Evolutionary conservation across 2,329 filamentous ascomycete genomes (phyloP).

Genomic region (Sclerotinia glacialis): DNA sequence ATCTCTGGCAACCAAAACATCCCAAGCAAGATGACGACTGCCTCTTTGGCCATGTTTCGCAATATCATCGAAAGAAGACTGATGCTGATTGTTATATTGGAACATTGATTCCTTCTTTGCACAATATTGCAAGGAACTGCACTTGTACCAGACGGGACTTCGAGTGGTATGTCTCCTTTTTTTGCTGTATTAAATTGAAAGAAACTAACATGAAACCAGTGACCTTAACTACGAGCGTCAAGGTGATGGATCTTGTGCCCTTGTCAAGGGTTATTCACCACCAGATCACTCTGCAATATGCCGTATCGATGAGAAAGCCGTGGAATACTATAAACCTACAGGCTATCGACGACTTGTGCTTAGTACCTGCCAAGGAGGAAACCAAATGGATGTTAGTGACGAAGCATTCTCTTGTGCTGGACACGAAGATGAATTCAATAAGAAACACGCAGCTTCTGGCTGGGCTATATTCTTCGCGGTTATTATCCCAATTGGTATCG

Average conservation of each 20-base stretch:
- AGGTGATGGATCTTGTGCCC: constrained; percentile 69
- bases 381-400: constrained; percentile 62
- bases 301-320: constrained; percentile 60
- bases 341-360: constrained; percentile 88
- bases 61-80: constrained; percentile 88
- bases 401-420: constrained; percentile 65
- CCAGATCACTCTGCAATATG: constrained; percentile 59
- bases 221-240: constrained; percentile 91
- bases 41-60: constrained; percentile 85
- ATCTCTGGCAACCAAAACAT: constrained; percentile 83
- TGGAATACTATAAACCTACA: constrained; percentile 79
- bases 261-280: constrained; percentile 71
- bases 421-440: constrained; percentile 77
- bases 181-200: background rate
- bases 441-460: constrained; percentile 68
- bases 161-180: constrained; percentile 68
- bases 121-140: constrained; percentile 72
- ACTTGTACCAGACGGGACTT: constrained; percentile 81
- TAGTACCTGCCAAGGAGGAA: constrained; percentile 78
- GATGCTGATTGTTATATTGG: constrained; percentile 79
- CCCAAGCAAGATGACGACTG: constrained; percentile 76
- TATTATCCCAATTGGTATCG: constrained; percentile 68
- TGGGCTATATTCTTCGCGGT: constrained; percentile 83
- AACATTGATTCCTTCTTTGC: constrained; percentile 65
- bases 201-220: constrained; percentile 41